phyloP scores from a whole-genome alignment of 345 rosid genomes.

The Populus ilicifolia region DNA sequence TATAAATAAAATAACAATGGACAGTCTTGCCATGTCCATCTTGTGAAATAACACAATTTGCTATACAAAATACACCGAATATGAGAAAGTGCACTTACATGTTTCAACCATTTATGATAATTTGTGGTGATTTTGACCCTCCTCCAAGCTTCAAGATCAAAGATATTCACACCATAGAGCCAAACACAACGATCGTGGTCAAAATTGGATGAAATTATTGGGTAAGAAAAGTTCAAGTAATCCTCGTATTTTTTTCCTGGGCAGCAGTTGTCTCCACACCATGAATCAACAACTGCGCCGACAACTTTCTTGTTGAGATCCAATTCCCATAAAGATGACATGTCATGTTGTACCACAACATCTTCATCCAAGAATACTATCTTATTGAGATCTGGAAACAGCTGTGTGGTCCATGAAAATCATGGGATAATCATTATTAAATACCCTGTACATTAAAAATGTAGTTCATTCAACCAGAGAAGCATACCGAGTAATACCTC shows the following conservation, averaged over 20 bases:
- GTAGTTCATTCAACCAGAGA: constrained; percentile 15
- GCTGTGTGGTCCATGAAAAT: constrained; percentile 51
- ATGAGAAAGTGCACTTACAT: constrained; percentile 39
- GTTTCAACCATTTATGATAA: constrained; percentile 69
- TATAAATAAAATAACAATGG: neutral
- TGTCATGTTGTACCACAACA: constrained; percentile 78
- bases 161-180: constrained; percentile 84
- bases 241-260: constrained; percentile 72
- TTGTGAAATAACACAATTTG: neutral
- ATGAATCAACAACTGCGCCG: constrained; percentile 72
- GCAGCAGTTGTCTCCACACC: constrained; percentile 76
- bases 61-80: neutral
- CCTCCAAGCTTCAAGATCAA: constrained; percentile 91
- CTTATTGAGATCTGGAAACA: constrained; percentile 88
- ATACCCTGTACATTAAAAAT: constrained; percentile 7
- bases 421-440: constrained; percentile 22
- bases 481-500: constrained; percentile 42
- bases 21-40: neutral
- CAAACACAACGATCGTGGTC: constrained; percentile 59
- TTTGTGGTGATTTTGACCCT: constrained; percentile 52
- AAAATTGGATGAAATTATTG: constrained; percentile 56
- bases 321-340: constrained; percentile 72
- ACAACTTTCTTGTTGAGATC: constrained; percentile 69
- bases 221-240: constrained; percentile 83
- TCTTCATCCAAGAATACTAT: constrained; percentile 90